Percentiles rank a stretch among this genome's conserved stretches.
phyloP scores from a whole-genome alignment of 73 alveolate species.

The Paramecium sexaurelia region DNA sequence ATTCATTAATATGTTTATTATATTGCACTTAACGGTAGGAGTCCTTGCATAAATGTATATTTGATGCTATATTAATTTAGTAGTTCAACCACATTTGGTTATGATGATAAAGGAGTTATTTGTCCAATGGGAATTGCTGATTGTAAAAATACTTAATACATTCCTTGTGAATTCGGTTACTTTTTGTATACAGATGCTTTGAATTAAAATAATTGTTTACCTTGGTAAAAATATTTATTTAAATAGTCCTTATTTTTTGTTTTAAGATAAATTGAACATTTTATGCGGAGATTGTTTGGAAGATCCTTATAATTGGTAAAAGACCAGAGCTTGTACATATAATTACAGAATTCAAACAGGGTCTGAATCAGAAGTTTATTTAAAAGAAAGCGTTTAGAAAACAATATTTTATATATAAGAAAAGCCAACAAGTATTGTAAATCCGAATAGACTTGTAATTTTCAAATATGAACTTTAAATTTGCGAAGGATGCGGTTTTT shows the following conservation, averaged over 20 bases:
- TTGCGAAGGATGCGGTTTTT: not conserved
- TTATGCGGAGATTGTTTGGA: constrained; percentile 33
- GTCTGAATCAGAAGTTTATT: not conserved
- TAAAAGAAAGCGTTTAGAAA: not conserved
- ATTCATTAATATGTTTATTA: not conserved
- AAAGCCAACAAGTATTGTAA: not conserved
- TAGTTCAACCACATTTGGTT: not conserved
- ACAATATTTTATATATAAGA: not conserved
- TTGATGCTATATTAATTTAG: not conserved
- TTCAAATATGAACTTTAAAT: not conserved
- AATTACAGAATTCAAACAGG: not conserved
- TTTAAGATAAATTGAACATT: not conserved
- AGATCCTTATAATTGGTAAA: constrained; percentile 45
- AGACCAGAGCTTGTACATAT: constrained; percentile 10
- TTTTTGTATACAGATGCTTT: not conserved
- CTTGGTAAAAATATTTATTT: not conserved
- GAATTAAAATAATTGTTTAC: not conserved
- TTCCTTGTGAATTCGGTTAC: constrained; percentile 3
- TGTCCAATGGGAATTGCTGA: not conserved
- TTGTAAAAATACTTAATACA: not conserved
- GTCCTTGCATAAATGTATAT: not conserved
- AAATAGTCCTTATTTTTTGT: constrained; percentile 18
- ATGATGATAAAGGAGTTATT: not conserved
- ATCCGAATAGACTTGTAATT: not conserved
- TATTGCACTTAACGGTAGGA: not conserved